phyloP scores from a whole-genome alignment of 345 rosid genomes.

The Linum trigynum region DNA sequence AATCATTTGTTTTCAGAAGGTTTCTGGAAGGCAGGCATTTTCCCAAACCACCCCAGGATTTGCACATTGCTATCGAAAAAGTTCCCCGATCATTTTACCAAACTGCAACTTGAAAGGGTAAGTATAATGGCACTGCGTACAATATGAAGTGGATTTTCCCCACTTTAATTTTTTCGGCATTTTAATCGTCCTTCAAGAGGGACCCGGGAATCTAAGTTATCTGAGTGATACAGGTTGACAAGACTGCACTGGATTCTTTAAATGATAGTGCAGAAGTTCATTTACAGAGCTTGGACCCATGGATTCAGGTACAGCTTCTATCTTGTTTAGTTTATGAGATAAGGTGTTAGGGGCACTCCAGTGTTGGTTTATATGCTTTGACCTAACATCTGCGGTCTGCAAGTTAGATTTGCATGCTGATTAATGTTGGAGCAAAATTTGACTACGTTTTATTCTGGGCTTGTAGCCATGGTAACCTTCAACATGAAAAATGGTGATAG shows the following conservation, averaged over 20 bases:
- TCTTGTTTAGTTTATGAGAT: not conserved
- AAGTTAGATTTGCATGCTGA: not conserved
- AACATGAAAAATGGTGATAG: not conserved
- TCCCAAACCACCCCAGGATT: constrained; percentile 80
- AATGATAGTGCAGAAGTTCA: constrained; percentile 79
- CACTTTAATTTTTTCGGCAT: not conserved
- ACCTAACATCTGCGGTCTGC: not conserved
- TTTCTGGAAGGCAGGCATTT: constrained; percentile 90
- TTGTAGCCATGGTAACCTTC: not conserved
- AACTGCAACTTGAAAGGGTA: constrained; percentile 93
- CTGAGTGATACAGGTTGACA: constrained; percentile 59
- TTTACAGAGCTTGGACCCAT: constrained; percentile 90
- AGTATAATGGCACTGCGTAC: constrained; percentile 13
- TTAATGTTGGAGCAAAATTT: not conserved
- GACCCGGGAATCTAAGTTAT: constrained; percentile 1
- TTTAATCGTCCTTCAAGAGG: constrained; percentile 10
- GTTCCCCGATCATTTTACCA: constrained; percentile 93
- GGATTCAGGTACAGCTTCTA: constrained; percentile 66
- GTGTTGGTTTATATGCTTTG: not conserved
- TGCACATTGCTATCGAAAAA: constrained; percentile 83
- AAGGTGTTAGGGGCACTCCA: not conserved
- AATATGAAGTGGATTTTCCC: not conserved
- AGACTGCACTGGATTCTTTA: constrained; percentile 78
- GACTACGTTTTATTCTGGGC: not conserved
- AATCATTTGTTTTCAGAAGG: constrained; percentile 66